These are phyloP conservation scores for Glycine latifolia DNA, from an alignment of 306 rosid genomes.

Conservation along the genomic window DNA sequence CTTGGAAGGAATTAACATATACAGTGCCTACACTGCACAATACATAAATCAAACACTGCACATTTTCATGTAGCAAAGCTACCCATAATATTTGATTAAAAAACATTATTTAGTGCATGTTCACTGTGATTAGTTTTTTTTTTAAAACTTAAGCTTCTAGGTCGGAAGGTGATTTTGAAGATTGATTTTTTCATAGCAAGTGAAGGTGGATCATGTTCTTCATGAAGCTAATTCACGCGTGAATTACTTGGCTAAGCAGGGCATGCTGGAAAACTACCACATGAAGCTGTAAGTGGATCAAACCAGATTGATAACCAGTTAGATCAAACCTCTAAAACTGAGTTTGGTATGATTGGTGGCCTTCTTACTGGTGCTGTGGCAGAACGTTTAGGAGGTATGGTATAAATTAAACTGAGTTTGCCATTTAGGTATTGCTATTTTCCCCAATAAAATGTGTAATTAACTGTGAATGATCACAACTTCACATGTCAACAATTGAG, in stretches of 20 bases:
- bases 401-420: conserved; percentile 17
- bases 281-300: background rate
- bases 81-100: background rate
- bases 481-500: background rate
- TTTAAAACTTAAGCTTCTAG: background rate
- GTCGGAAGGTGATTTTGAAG: background rate
- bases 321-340: background rate
- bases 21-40: conserved; percentile 9
- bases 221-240: background rate
- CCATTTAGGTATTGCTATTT: conserved; percentile 33
- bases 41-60: background rate
- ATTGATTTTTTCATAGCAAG: background rate
- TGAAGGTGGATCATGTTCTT: background rate
- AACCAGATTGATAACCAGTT: background rate
- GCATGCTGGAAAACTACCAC: background rate
- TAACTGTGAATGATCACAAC: background rate
- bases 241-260: background rate
- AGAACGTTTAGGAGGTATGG: conserved; percentile 89
- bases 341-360: conserved; percentile 84
- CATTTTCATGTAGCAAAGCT: background rate
- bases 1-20: conserved; percentile 34
- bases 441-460: background rate
- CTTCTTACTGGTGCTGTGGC: conserved; percentile 97
- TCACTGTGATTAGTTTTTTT: background rate
- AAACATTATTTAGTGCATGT: background rate